Evolutionary conservation across 306 rosid species (phyloP).

Genomic region (Echinosophora koreensis): DNA sequence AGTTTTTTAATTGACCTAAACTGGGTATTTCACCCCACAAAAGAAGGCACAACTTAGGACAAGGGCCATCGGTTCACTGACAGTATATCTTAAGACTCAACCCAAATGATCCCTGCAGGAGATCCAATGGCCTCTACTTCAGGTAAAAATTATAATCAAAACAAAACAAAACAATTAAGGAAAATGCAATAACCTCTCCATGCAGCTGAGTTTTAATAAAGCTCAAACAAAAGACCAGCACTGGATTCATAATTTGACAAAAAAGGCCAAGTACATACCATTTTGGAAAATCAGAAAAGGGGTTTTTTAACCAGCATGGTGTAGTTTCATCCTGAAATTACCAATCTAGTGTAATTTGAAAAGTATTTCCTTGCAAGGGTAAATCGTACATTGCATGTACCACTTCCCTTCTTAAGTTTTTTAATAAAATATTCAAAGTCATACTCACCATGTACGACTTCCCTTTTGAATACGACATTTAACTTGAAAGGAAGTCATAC

Average conservation of each 20-base stretch:
- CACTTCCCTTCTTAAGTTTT: no score
- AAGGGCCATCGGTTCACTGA: no score
- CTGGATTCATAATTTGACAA: not conserved
- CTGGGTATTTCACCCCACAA: not conserved
- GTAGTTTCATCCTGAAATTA: no score
- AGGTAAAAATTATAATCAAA: not conserved
- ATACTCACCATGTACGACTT: no score
- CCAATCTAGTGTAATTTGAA: no score
- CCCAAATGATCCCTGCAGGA: not conserved
- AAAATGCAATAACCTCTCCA: not conserved
- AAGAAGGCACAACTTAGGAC: not conserved
- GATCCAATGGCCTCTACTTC: not conserved
- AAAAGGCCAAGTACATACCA: slow-evolving; percentile 3
- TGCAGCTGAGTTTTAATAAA: slow-evolving; percentile 34
- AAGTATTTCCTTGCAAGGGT: no score
- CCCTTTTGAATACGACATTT: no score
- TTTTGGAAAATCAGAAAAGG: not conserved
- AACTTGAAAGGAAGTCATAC: no score
- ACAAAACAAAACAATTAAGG: not conserved
- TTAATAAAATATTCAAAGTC: no score
- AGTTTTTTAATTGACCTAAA: not conserved
- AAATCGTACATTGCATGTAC: no score
- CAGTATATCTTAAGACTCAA: not conserved
- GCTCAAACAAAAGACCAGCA: slow-evolving; percentile 18
- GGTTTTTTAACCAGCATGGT: no score